Evolutionary conservation across 352 stramenopile genomes (phyloP).

Genomic region (Globisporangium yorkense): DNA sequence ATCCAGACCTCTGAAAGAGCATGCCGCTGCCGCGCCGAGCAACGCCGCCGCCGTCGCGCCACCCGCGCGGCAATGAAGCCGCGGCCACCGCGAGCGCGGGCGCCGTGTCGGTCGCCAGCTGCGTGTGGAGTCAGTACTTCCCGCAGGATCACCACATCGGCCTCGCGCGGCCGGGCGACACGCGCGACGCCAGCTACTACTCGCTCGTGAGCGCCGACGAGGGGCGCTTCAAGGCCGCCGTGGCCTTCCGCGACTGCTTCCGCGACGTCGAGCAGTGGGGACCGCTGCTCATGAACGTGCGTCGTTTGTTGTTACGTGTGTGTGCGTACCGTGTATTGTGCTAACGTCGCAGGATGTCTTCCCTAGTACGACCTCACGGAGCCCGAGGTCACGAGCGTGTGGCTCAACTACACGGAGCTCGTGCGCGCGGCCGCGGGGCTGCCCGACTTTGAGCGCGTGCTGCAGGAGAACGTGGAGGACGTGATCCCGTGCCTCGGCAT

Average conservation of each 20-base stretch:
- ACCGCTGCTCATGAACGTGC: constrained; percentile 26
- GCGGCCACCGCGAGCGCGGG: not conserved
- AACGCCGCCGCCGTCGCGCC: not conserved
- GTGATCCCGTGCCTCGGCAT: constrained; percentile 62
- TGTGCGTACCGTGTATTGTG: not conserved
- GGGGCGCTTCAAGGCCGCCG: constrained; percentile 45
- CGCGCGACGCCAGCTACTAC: constrained; percentile 37
- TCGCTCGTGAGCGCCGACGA: constrained; percentile 42
- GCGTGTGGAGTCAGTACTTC: constrained; percentile 79
- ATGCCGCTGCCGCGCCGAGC: constrained; percentile 15
- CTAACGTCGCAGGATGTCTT: not conserved
- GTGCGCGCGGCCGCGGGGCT: constrained; percentile 32
- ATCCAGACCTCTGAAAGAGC: not conserved
- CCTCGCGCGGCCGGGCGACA: constrained; percentile 28
- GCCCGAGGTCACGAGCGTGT: constrained; percentile 38
- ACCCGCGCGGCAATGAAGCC: not conserved
- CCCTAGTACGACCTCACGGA: constrained; percentile 46
- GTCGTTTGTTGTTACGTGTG: not conserved
- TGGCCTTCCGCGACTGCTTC: constrained; percentile 58
- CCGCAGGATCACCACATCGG: constrained; percentile 57
- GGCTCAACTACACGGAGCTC: constrained; percentile 47
- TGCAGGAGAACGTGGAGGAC: constrained; percentile 53
- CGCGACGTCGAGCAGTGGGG: constrained; percentile 41
- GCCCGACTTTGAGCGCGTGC: constrained; percentile 41
- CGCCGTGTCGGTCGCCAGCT: constrained; percentile 34